A percentile compares a stretch with the other conserved stretches of the same genome.
Conservation (phyloP, 805 yeast genomes). For the Pichia phayaonensis region DNA sequence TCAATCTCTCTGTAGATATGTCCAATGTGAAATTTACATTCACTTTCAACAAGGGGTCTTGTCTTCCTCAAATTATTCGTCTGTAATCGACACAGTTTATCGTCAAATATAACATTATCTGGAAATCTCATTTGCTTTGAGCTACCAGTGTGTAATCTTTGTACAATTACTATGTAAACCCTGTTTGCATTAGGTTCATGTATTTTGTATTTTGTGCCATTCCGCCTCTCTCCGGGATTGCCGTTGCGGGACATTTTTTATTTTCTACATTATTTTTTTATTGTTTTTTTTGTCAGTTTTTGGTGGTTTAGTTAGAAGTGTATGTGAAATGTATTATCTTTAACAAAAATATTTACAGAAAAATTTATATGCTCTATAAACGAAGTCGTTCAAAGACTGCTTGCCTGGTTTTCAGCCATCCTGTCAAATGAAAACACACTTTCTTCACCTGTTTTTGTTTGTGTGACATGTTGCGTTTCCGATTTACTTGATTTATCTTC, state of each 20-base stretch:
- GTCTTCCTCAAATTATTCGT: conserved; percentile 7
- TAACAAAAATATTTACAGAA: too few relatives aligned
- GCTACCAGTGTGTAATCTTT: too few relatives aligned
- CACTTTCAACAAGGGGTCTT: conserved; percentile 6
- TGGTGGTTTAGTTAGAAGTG: not conserved
- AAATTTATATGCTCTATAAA: not conserved
- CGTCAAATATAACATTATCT: not conserved
- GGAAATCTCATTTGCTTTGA: conserved; percentile 6
- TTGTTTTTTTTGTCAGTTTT: not conserved
- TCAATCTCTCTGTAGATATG: conserved; percentile 6
- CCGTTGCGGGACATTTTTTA: not conserved
- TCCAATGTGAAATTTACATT: conserved; percentile 8
- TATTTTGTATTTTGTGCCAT: too few relatives aligned
- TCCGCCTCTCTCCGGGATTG: not conserved
- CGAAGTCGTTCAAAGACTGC: not conserved
- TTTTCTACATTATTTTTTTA: not conserved
- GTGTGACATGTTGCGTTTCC: not conserved
- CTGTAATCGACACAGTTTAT: conserved; percentile 6
- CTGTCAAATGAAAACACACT: not conserved
- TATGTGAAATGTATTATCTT: not conserved
- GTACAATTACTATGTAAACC: not conserved
- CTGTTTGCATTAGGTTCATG: too few relatives aligned
- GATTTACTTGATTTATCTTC: not conserved
- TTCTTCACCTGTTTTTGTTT: not conserved
- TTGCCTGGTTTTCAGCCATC: not conserved